Percentiles rank a stretch among this genome's conserved stretches.
Conservation (phyloP, 2,329 filamentous ascomycete genomes). For the Cryphonectria carpinicola region DNA sequence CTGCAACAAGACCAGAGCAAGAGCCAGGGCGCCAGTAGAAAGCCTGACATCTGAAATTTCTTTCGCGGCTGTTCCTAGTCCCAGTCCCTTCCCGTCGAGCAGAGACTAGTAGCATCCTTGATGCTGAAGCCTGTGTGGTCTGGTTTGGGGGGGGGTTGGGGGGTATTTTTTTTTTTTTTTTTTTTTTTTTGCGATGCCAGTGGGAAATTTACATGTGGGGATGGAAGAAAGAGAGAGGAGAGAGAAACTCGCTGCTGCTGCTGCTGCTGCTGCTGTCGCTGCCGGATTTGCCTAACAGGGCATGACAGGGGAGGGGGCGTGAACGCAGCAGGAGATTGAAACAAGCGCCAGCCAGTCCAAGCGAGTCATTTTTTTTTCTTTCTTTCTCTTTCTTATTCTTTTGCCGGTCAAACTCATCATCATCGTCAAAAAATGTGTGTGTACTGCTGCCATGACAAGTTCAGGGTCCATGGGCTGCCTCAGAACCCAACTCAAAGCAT, state of each 20-base stretch:
- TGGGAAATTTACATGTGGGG: slow-evolving; percentile 23
- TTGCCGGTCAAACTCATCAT: slow-evolving; percentile 18
- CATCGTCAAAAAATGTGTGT: not conserved
- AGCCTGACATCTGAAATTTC: slow-evolving; percentile 15
- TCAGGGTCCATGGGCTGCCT: not conserved
- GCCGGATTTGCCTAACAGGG: slow-evolving; percentile 8
- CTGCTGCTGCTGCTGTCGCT: not conserved
- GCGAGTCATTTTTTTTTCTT: slow-evolving; percentile 28
- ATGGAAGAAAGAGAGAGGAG: not conserved
- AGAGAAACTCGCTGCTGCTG: not conserved
- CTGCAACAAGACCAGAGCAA: slow-evolving; percentile 19
- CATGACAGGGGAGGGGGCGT: slow-evolving; percentile 20
- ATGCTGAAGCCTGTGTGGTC: slow-evolving; percentile 17
- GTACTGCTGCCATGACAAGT: not conserved
- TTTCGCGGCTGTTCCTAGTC: slow-evolving; percentile 14
- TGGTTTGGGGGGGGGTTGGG: no score
- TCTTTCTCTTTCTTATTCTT: no score
- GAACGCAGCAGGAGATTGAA: slow-evolving; percentile 23
- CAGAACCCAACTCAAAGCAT: not conserved
- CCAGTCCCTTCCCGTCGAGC: slow-evolving; percentile 8
- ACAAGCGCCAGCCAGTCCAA: slow-evolving; percentile 21
- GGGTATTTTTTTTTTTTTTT: not conserved
- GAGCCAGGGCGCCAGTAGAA: slow-evolving; percentile 16
- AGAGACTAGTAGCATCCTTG: slow-evolving; percentile 21
- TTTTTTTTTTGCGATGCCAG: slow-evolving; percentile 11